Conservation (phyloP, 2,329 filamentous ascomycete species). For the Dactylonectria estremocensis region DNA sequence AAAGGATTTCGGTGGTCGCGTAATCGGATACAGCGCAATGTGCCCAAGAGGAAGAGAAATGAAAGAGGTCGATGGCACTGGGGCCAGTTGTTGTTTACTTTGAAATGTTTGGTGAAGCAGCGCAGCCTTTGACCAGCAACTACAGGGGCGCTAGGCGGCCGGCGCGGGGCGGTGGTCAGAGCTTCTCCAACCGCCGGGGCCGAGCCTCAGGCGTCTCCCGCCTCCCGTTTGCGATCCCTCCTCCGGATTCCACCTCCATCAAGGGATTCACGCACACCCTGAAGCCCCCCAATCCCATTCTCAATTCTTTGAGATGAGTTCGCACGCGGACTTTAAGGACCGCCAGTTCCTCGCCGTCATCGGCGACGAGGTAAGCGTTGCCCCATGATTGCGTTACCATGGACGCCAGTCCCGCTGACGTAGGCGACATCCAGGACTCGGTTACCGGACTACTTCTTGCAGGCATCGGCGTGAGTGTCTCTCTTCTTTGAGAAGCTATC, state of each 20-base stretch:
- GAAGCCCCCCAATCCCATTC: constrained; percentile 16
- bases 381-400: constrained; percentile 2
- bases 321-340: constrained; percentile 79
- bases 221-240: constrained; percentile 33
- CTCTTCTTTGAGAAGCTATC: constrained; percentile 9
- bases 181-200: constrained; percentile 41
- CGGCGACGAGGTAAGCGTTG: constrained; percentile 84
- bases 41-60: constrained; percentile 14
- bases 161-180: constrained; percentile 49
- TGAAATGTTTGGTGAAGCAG: constrained; percentile 40
- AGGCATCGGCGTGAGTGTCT: constrained; percentile 83
- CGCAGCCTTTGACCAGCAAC: constrained; percentile 40
- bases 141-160: constrained; percentile 37
- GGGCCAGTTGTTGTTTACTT: constrained; percentile 48
- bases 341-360: constrained; percentile 98
- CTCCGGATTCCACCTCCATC: constrained; percentile 33
- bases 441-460: constrained; percentile 96
- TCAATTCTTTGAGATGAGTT: constrained; percentile 59
- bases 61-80: constrained; percentile 10
- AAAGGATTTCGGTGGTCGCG: constrained; percentile 18
- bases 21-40: constrained; percentile 4
- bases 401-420: constrained; percentile 45
- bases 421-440: constrained; percentile 77
- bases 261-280: constrained; percentile 33
- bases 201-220: constrained; percentile 44